Percentiles rank a stretch among this genome's conserved stretches.
Evolutionary conservation across 2,329 filamentous ascomycete genomes (phyloP).

Genomic region (Ascomycota sp.): DNA sequence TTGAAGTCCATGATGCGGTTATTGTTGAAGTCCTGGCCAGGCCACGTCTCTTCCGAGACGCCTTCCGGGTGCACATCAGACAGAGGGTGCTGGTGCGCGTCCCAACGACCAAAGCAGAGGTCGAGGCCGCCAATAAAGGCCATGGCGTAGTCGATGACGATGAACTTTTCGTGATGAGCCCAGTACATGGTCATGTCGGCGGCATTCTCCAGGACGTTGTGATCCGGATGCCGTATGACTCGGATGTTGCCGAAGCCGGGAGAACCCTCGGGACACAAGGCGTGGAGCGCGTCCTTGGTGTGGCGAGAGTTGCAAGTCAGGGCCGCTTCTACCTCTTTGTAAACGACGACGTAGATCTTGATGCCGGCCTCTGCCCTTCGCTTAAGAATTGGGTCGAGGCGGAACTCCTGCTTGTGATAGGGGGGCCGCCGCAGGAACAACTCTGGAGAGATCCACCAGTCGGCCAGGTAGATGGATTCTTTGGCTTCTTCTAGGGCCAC

Average conservation of each 20-base stretch:
- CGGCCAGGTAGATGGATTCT: constrained; percentile 84
- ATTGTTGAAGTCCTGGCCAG: constrained; percentile 95
- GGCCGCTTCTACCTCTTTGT: constrained; percentile 65
- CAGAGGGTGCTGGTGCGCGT: constrained; percentile 62
- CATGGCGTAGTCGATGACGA: constrained; percentile 74
- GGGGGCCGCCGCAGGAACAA: constrained; percentile 70
- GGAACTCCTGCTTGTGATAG: constrained; percentile 60
- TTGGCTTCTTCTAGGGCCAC: constrained; percentile 71
- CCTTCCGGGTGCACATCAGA: constrained; percentile 74
- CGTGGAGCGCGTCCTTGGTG: constrained; percentile 67
- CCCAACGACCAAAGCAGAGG: constrained; percentile 89
- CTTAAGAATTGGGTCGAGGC: constrained; percentile 71
- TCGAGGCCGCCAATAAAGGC: constrained; percentile 91
- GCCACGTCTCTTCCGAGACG: constrained; percentile 65
- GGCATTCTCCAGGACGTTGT: constrained; percentile 82
- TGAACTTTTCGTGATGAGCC: constrained; percentile 95
- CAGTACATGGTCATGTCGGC: constrained; percentile 95
- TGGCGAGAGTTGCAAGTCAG: constrained; percentile 82
- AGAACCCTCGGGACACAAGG: constrained; percentile 57
- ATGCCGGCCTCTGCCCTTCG: constrained; percentile 76
- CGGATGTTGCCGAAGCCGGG: constrained; percentile 74
- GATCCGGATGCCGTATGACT: constrained; percentile 78
- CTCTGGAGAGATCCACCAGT: constrained; percentile 92
- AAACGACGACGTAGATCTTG: constrained; percentile 82
- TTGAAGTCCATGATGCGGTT: constrained; percentile 92